Percentiles rank a stretch among this genome's conserved stretches.
These are phyloP conservation scores for Heritiera littoralis DNA, from an alignment of 345 rosid genomes.

Conservation along the genomic window DNA sequence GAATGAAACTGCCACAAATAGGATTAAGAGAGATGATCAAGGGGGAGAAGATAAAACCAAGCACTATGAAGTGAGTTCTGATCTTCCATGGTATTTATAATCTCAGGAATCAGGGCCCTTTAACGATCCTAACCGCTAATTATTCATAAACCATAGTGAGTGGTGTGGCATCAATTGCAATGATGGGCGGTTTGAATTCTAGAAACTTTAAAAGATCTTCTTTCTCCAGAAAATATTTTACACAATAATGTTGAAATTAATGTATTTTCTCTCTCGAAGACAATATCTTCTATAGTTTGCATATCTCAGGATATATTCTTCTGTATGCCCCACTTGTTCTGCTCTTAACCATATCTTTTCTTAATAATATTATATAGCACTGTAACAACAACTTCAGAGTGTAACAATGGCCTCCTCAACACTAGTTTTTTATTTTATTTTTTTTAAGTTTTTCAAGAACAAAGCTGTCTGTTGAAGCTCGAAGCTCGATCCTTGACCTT, in stretches of 20 bases:
- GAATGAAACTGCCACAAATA: neutral
- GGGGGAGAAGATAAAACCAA: neutral
- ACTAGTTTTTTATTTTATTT: neutral
- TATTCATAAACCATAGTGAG: constrained; percentile 9
- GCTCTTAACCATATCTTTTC: neutral
- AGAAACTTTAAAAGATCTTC: neutral
- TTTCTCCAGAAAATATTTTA: neutral
- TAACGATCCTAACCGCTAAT: constrained; percentile 21
- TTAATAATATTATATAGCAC: too few relatives aligned
- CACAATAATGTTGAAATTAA: neutral
- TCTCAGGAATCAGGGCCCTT: neutral
- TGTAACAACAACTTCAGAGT: neutral
- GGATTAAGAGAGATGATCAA: neutral
- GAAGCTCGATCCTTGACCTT: constrained; percentile 29
- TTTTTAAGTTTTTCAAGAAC: neutral
- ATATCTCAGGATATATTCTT: neutral
- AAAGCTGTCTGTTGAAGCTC: neutral
- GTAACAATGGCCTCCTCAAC: neutral
- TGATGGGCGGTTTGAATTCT: neutral
- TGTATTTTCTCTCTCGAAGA: constrained; percentile 6
- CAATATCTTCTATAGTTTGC: neutral
- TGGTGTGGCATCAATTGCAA: constrained; percentile 18
- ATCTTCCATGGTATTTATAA: constrained; percentile 25
- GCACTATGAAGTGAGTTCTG: constrained; percentile 15
- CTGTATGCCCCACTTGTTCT: neutral